Evolutionary conservation across 2,329 filamentous ascomycete species (phyloP), one percentile per base, ranked within the genome.

Genomic region (Aspergillus tanneri): DNA sequence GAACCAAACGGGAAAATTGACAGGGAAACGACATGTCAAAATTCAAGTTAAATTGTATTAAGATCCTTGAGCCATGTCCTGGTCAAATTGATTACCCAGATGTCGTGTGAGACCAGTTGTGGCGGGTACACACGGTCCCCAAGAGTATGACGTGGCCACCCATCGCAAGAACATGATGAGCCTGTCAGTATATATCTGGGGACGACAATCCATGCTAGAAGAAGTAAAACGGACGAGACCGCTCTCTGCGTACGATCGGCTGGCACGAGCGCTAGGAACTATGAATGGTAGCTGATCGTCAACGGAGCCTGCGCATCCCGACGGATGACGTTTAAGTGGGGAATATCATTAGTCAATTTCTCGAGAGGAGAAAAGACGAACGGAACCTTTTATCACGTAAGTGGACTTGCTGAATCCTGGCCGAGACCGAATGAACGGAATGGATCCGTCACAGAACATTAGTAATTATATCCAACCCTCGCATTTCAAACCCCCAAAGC

Each of bases 241-340:
- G 10, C n/a, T 7, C 11, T 41, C 28, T 34, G 34, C 41, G 25
- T 34, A 12, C n/a, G 49, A 51, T 51, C 45, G 30, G 35, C 49
- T 34, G 34, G 36, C 37, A 25, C 27, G 28, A 24, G 45, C 45
- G 38, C 49, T 45, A 46, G 42, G 32, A 35, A 35, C 38, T 40
- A 47, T 32, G 46, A 43, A 41, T 47, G 47, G 46, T 47, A 53
- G 50, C 44, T 39, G 47, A 53, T 53, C 43, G 47, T 47, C 51
- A 6, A 24, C 11, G 36, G 10, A 41, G 44, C 30, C 9, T 27
- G 40, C 30, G 39, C 42, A 32, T 11, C 22, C 39, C 25, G 23
- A 18, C 14, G 14, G 40, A 53, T 44, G 43, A 47, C 47, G 47
- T 50, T 34, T 24, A 14, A 23, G 11, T 12, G 24, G 23, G 34